Evolutionary conservation across 1,139 yeast species (phyloP), one percentile per base, ranked within the genome.

Genomic region (Lodderomyces pseudojiufengensis): DNA sequence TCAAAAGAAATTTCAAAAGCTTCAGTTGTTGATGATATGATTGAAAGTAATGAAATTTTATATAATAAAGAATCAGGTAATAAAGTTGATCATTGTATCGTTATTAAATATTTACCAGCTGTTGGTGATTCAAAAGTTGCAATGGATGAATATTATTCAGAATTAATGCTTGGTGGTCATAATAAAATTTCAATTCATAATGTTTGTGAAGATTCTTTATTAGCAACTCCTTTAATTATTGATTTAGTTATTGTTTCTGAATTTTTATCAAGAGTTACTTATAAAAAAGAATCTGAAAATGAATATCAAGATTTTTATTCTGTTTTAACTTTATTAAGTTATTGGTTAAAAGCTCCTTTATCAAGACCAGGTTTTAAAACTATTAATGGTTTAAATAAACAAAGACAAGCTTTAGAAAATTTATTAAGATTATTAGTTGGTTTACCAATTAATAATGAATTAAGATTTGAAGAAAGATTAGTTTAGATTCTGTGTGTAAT

Each of bases 81-180:
- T 50, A 76, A 74, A 45, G 84, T 90, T 46, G 97, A 90, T 56
- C 97, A 90, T 65, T 84, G 95, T 65, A 88, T 90, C 61, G 97
- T 90, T 46, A 90, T 90, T 70, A 90, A 90, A 69, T 88, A 90
- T 62, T 69, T 90, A 57, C 84, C 86, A 42, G 97, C 97, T 8
- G 97, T 90, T 38, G 95, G 95, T 32, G 97, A 90, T 63, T 81
- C 95, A 49, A 90, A 90, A 73, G 96, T 90, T 45, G 97, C 97
- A 38, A 90, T 90, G 97, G 97, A 90, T 63, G 97, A 90, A 70
- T 90, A 90, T 67, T 87, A 88, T 70, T 84, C 95, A 43, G 97
- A 90, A 65, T 79, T 90, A 59, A 88, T 90, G 97, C 76, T 90
- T 54, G 97, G 97, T 44, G 97, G 97, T 33, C 97, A 88, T 69